phyloP scores from a whole-genome alignment of 148 eudicot genomes.

The Heliamphora exappendiculata region DNA sequence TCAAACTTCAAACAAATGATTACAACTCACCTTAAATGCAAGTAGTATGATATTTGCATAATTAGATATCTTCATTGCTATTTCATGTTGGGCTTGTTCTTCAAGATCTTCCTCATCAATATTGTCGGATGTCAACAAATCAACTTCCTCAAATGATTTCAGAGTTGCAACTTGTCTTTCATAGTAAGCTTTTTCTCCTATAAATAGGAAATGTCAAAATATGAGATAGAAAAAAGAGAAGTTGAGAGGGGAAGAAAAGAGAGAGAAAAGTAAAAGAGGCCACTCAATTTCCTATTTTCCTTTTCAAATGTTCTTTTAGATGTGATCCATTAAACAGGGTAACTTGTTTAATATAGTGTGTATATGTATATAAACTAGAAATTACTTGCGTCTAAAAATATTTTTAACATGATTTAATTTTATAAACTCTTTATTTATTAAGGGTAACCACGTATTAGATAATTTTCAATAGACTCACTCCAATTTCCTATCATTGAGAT shows the following conservation, averaged over 20 bases:
- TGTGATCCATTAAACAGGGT: too few relatives aligned
- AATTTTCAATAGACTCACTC: too few relatives aligned
- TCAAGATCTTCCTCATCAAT: conserved; percentile 39
- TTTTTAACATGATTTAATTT: too few relatives aligned
- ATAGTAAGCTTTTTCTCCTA: conserved; percentile 82
- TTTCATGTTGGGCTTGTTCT: conserved; percentile 60
- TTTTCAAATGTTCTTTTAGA: too few relatives aligned
- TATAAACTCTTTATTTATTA: too few relatives aligned
- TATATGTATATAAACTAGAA: too few relatives aligned
- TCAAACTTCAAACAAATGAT: background rate
- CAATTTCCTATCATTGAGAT: too few relatives aligned
- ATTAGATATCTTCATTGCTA: conserved; percentile 89
- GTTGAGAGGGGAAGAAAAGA: background rate
- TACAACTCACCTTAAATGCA: conserved; percentile 52
- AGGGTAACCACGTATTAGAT: too few relatives aligned
- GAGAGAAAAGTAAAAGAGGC: background rate
- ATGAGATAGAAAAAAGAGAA: background rate
- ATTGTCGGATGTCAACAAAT: conserved; percentile 38
- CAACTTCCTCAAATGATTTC: conserved; percentile 75
- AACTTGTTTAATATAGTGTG: too few relatives aligned
- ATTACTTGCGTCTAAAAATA: too few relatives aligned
- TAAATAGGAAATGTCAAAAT: background rate
- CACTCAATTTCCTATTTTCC: too few relatives aligned
- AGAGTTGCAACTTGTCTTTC: conserved; percentile 69
- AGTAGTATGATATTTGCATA: conserved; percentile 67